Conservation (phyloP, 352 stramenopile species). For the Achlya hypogyna region DNA sequence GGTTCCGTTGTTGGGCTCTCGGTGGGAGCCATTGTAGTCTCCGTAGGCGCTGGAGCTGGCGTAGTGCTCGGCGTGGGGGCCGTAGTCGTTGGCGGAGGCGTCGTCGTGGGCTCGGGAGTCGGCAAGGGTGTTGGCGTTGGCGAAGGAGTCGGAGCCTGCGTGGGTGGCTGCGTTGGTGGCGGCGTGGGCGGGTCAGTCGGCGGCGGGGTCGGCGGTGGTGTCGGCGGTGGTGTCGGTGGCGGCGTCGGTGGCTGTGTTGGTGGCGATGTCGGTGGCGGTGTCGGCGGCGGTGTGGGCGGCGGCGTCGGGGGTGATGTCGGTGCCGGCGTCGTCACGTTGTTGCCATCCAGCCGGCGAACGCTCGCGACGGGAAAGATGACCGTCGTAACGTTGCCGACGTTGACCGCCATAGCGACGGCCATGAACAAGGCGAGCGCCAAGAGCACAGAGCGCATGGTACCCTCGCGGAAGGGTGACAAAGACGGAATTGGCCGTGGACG, state of each 20-base stretch:
- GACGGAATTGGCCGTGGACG: not conserved
- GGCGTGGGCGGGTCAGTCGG: not conserved
- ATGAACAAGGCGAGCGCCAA: not conserved
- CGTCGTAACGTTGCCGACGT: not conserved
- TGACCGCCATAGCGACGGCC: not conserved
- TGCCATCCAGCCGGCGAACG: not conserved
- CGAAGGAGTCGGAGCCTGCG: not conserved
- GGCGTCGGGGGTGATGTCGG: not conserved
- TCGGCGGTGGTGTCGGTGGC: not conserved
- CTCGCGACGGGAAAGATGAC: not conserved
- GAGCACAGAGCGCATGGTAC: too few species aligned
- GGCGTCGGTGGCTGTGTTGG: not conserved
- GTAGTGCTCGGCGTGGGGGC: not conserved
- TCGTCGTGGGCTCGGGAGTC: not conserved
- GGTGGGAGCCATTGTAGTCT: too few species aligned
- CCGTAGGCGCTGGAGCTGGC: too few species aligned
- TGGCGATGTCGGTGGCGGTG: not conserved
- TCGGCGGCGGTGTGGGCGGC: not conserved
- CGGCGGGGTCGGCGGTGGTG: not conserved
- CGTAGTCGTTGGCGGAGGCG: not conserved
- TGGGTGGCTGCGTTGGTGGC: not conserved
- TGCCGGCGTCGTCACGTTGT: not conserved
- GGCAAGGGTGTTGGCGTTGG: not conserved
- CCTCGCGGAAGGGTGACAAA: not conserved
- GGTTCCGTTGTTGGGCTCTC: too few species aligned